Conservation (phyloP, 306 rosid genomes). For the Parietaria judaica region DNA sequence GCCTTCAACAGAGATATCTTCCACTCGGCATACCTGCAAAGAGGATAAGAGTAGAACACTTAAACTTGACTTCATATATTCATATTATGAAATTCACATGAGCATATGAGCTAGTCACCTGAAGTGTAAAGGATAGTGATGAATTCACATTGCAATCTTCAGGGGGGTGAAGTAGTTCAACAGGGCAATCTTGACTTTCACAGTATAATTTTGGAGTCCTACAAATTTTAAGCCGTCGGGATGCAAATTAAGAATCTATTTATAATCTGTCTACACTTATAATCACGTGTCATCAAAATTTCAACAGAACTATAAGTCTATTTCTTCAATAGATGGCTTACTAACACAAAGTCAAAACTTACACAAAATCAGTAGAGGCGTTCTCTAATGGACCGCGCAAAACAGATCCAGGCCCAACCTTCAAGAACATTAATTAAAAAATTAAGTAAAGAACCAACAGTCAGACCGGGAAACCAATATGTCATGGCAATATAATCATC, state of each 20-base stretch:
- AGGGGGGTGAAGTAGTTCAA: conserved; percentile 80
- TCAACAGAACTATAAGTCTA: not conserved
- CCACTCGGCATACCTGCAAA: conserved; percentile 89
- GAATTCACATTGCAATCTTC: conserved; percentile 98
- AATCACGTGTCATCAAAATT: not conserved
- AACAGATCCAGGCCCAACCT: conserved; percentile 96
- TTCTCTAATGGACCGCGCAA: conserved; percentile 94
- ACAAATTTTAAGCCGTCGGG: conserved; percentile 24
- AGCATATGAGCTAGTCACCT: conserved; percentile 40
- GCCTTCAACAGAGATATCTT: conserved; percentile 83
- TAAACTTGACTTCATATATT: conserved; percentile 12
- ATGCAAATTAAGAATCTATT: conserved; percentile 1
- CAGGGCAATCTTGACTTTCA: conserved; percentile 61
- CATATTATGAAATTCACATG: conserved; percentile 11
- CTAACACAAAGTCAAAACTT: conserved; percentile 32
- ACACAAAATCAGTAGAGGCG: conserved; percentile 68
- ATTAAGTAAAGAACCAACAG: not conserved
- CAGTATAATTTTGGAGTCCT: conserved; percentile 89
- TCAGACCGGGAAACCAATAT: too few relatives aligned
- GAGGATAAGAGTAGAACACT: conserved; percentile 17
- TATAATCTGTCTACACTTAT: not conserved
- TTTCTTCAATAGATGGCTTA: conserved; percentile 18
- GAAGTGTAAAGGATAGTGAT: conserved; percentile 88
- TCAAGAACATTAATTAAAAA: conserved; percentile 18
- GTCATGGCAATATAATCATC: too few relatives aligned